Percentiles rank a stretch among this genome's conserved stretches.
Evolutionary conservation across 495 filamentous ascomycete species (phyloP).

Genomic region (Stereocaulon alpinum): DNA sequence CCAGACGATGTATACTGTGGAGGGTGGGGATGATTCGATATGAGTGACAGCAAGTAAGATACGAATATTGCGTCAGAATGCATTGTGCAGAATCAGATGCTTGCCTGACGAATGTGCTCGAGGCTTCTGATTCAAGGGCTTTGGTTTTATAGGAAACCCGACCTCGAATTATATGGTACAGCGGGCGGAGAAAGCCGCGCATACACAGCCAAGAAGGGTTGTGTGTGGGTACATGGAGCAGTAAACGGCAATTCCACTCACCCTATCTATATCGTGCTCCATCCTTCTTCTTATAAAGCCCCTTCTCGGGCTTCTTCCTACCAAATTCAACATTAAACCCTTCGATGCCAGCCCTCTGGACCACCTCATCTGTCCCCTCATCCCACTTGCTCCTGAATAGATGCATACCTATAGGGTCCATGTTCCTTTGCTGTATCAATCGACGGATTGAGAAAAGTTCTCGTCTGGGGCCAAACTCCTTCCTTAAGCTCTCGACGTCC

Average conservation of each 20-base stretch:
- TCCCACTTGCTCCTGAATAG: slow-evolving; percentile 90
- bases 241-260: not conserved
- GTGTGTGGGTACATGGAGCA: not conserved
- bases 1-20: slow-evolving; percentile 43
- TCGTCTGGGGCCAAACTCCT: slow-evolving; percentile 39
- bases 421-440: slow-evolving; percentile 54
- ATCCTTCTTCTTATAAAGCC: slow-evolving; percentile 42
- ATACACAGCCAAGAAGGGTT: not conserved
- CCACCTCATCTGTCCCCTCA: slow-evolving; percentile 70
- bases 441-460: slow-evolving; percentile 59
- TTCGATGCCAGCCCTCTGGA: slow-evolving; percentile 63
- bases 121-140: too few species aligned
- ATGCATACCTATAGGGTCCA: slow-evolving; percentile 68
- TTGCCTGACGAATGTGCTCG: too few species aligned
- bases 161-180: not conserved
- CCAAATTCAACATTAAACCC: slow-evolving; percentile 78
- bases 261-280: slow-evolving; percentile 20
- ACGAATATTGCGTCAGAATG: not conserved
- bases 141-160: too few species aligned
- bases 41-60: too few species aligned
- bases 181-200: not conserved
- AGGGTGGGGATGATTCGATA: slow-evolving; percentile 19
- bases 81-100: too few species aligned
- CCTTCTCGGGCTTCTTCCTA: slow-evolving; percentile 53
- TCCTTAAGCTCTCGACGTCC: slow-evolving; percentile 46